Evolutionary conservation across 805 yeast genomes (phyloP).

Genomic region (Barnettozyma siamensis): DNA sequence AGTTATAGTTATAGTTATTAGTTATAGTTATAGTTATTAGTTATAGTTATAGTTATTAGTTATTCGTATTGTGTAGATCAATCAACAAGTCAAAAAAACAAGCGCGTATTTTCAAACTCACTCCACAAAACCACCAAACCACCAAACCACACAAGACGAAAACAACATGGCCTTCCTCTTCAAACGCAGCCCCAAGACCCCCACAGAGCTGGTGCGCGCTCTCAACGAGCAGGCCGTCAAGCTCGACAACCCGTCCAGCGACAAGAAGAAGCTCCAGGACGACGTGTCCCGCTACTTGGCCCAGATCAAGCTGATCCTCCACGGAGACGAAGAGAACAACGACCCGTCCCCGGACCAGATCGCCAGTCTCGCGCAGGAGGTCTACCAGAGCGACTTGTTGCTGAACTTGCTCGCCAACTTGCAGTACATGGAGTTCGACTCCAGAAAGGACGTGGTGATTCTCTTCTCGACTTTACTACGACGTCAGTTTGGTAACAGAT

Average conservation of each 20-base stretch:
- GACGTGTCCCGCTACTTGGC: conserved; percentile 61
- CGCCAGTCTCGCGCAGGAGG: conserved; percentile 72
- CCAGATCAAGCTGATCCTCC: conserved; percentile 59
- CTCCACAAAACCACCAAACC: no score
- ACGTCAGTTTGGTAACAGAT: conserved; percentile 67
- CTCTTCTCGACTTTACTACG: conserved; percentile 73
- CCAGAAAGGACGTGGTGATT: conserved; percentile 74
- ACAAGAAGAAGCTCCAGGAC: conserved; percentile 51
- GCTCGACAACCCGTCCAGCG: conserved; percentile 31
- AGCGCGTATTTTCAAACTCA: no score
- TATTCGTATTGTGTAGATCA: not conserved
- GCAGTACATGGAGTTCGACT: conserved; percentile 75
- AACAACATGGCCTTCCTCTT: conserved; percentile 77
- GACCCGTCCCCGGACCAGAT: conserved; percentile 48
- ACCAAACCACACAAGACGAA: no score
- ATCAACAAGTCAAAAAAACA: not conserved
- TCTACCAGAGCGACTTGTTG: conserved; percentile 66
- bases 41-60: not conserved
- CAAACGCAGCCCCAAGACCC: conserved; percentile 86
- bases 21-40: no score
- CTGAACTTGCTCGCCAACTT: conserved; percentile 54
- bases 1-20: no score
- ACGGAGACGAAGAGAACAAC: conserved; percentile 57
- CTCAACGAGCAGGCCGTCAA: conserved; percentile 69
- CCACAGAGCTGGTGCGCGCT: conserved; percentile 73